Conservation (phyloP, 768 basidiomycete genomes). For the Pulveroboletus frians region DNA sequence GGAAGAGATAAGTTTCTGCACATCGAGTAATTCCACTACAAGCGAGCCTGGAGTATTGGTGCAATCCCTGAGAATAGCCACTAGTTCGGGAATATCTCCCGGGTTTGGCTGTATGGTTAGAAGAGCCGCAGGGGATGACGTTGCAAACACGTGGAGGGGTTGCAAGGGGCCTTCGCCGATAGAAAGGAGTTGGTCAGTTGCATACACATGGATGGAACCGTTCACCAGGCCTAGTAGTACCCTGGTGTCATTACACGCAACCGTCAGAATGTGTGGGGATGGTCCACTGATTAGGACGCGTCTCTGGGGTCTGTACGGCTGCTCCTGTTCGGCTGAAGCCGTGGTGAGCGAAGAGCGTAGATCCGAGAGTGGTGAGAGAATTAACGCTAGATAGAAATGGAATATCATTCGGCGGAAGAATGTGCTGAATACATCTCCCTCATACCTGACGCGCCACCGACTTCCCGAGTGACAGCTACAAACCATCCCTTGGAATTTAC, state of each 20-base stretch:
- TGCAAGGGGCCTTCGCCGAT: conserved; percentile 37
- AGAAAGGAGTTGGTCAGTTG: conserved; percentile 49
- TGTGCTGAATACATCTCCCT: background rate
- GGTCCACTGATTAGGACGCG: conserved; percentile 40
- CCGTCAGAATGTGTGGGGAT: conserved; percentile 49
- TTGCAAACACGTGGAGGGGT: conserved; percentile 46
- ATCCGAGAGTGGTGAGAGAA: conserved; percentile 55
- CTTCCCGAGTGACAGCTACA: conserved; percentile 47
- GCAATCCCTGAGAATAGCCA: conserved; percentile 53
- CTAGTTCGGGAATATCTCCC: conserved; percentile 47
- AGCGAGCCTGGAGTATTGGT: conserved; percentile 31
- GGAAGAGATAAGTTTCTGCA: conserved; percentile 40
- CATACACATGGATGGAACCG: conserved; percentile 58
- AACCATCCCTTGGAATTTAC: conserved; percentile 67
- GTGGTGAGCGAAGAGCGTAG: conserved; percentile 50
- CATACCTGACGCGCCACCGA: conserved; percentile 36
- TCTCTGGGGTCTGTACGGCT: conserved; percentile 49
- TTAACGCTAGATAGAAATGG: conserved; percentile 41
- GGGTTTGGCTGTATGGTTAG: conserved; percentile 64
- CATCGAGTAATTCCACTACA: conserved; percentile 57
- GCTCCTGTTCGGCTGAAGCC: conserved; percentile 35
- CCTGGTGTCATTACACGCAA: conserved; percentile 56
- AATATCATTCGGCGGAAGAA: background rate
- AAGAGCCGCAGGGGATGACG: conserved; percentile 40
- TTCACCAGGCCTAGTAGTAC: conserved; percentile 54